Evolutionary conservation across 169 alveolate genomes (phyloP), one percentile per base, ranked within the genome.

Genomic region (Perkinsus olseni): DNA sequence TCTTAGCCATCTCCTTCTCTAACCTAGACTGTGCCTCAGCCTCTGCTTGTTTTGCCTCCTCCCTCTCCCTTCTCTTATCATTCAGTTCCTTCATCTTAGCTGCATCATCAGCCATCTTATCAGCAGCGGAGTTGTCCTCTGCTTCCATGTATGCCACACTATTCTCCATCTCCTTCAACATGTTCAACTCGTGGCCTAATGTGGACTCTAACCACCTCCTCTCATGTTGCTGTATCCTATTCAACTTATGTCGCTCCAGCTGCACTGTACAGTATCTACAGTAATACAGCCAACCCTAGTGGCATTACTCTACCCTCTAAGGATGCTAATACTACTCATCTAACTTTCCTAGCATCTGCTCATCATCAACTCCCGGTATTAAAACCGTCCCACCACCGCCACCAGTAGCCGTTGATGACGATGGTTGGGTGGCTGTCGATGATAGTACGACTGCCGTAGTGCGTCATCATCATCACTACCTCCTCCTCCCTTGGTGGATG

Each of bases 121-220:
- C 82, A 36, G 48, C 82, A 62, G 37, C 74, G n/a, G 38, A 36
- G 1, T 48, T 74, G 6, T 91, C 74, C 74, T 39, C 82, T 17
- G 93, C 74, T 28, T 91, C 82, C 93, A 91, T 91, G 39, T 39
- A 91, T 38, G n/a, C 82, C 40, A 39, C 93, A 36, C 82, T 74
- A 17, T 91, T 40, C 39, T 91, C 93, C 50, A 62, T 62, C 38
- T 45, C 3, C 39, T 91, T 51, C 3, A 48, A 37, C 74, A 37
- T 51, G 36, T 91, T 39, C 74, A 39, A 36, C 74, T 91, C 93
- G 17, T 62, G 31, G 8, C 82, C 82, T 62, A 62, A 62, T 62
- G 82, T 62, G 1, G 82, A 62, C 31, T 62, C 36, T 62, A 62
- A 62, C 82, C 82, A 62, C 31, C 82, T 62, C 82, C 82, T 62